Conservation (phyloP, 2,329 filamentous ascomycete genomes). For the Bipolaris victoriae region DNA sequence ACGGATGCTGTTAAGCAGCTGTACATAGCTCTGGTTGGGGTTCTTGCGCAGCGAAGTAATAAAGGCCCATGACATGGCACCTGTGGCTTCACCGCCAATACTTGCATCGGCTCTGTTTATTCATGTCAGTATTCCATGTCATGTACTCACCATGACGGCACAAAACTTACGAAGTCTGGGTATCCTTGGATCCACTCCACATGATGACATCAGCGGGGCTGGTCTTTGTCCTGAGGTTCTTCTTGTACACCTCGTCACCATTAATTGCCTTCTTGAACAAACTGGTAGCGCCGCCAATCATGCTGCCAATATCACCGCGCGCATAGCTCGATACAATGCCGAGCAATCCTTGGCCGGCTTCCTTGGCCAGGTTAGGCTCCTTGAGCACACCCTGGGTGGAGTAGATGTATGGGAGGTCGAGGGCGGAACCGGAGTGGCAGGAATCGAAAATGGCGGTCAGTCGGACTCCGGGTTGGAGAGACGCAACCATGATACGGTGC, state of each 20-base stretch:
- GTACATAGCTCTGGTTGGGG: constrained; percentile 93
- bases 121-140: neutral
- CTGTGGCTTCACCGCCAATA: constrained; percentile 86
- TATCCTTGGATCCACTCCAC: constrained; percentile 97
- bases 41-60: constrained; percentile 90
- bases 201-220: constrained; percentile 95
- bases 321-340: constrained; percentile 78
- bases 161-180: constrained; percentile 81
- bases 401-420: constrained; percentile 81
- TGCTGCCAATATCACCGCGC: constrained; percentile 80
- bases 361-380: constrained; percentile 80
- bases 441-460: constrained; percentile 82
- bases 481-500: constrained; percentile 78
- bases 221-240: constrained; percentile 86
- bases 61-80: constrained; percentile 98
- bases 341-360: constrained; percentile 75
- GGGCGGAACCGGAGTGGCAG: constrained; percentile 77
- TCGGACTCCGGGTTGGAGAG: constrained; percentile 81
- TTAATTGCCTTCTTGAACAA: constrained; percentile 86
- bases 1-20: constrained; percentile 93
- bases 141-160: neutral
- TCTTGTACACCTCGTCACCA: constrained; percentile 79
- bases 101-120: constrained; percentile 78
- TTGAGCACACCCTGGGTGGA: constrained; percentile 80
- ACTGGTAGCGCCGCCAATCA: constrained; percentile 78